Conservation (phyloP, 345 rosid genomes). For the Eucalyptus regnans region DNA sequence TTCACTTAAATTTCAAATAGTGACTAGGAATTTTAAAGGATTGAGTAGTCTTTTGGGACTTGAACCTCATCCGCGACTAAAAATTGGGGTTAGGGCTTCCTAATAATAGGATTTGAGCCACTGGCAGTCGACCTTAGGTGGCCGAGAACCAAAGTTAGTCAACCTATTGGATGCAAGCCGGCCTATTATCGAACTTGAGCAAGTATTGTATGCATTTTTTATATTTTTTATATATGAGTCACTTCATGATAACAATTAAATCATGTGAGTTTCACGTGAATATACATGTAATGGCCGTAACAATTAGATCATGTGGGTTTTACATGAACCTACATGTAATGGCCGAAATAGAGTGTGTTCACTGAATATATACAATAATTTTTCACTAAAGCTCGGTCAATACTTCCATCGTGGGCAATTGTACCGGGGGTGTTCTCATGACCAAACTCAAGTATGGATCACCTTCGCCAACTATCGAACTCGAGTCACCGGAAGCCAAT, state of each 20-base stretch:
- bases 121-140: background rate
- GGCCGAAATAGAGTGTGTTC: fast-evolving
- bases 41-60: background rate
- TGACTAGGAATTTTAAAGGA: background rate
- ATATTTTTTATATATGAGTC: fast-evolving
- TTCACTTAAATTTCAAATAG: background rate
- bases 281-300: fast-evolving
- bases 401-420: background rate
- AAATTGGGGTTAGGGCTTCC: background rate
- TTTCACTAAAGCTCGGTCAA: background rate
- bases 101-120: background rate
- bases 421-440: background rate
- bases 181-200: background rate
- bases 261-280: fast-evolving
- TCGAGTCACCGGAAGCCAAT: background rate
- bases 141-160: background rate
- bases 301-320: fast-evolving
- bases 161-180: background rate
- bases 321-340: fast-evolving
- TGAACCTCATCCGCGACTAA: background rate
- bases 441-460: background rate
- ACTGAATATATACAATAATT: background rate
- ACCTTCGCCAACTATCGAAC: background rate
- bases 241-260: background rate
- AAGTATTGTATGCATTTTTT: background rate